Conservation (phyloP, 495 filamentous ascomycete species). For the Hyaloscypha finlandica region DNA sequence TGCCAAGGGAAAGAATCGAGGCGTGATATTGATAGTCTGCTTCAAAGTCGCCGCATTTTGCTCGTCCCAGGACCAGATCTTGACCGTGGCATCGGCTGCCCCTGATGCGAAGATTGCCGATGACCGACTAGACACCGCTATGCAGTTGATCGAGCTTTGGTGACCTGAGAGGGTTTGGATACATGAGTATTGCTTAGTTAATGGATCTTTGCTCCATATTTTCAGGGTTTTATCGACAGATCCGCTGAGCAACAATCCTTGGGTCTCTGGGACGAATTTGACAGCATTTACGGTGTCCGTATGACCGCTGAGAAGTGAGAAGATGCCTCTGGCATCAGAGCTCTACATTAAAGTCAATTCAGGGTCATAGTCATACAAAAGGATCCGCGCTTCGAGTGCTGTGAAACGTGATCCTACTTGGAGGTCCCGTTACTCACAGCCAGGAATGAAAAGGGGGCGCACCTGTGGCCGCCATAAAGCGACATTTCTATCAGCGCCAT, state of each 20-base stretch:
- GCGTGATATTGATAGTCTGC: conserved; percentile 72
- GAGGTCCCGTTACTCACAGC: not conserved
- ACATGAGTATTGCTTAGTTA: conserved; percentile 37
- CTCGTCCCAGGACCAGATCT: conserved; percentile 59
- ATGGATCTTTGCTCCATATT: conserved; percentile 61
- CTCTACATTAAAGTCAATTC: conserved; percentile 18
- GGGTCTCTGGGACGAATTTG: conserved; percentile 64
- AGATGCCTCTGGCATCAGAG: conserved; percentile 52
- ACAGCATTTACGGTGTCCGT: conserved; percentile 80
- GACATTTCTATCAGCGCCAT: conserved; percentile 84
- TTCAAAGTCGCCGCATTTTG: conserved; percentile 49
- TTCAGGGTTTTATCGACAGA: conserved; percentile 79
- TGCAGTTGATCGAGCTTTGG: conserved; percentile 74
- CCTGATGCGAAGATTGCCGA: conserved; percentile 65
- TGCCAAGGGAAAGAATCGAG: conserved; percentile 78
- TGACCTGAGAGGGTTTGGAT: conserved; percentile 61
- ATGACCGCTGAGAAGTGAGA: conserved; percentile 75
- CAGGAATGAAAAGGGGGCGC: conserved; percentile 25
- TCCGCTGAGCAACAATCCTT: conserved; percentile 66
- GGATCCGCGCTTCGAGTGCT: not conserved
- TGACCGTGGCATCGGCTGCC: conserved; percentile 79
- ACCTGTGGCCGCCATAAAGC: conserved; percentile 87
- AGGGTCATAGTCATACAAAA: conserved; percentile 3
- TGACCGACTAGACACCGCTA: conserved; percentile 55
- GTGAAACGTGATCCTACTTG: not conserved